Evolutionary conservation across 805 yeast genomes (phyloP), one percentile per base, ranked within the genome.

Genomic region (Teunomyces lycoperdinae): DNA sequence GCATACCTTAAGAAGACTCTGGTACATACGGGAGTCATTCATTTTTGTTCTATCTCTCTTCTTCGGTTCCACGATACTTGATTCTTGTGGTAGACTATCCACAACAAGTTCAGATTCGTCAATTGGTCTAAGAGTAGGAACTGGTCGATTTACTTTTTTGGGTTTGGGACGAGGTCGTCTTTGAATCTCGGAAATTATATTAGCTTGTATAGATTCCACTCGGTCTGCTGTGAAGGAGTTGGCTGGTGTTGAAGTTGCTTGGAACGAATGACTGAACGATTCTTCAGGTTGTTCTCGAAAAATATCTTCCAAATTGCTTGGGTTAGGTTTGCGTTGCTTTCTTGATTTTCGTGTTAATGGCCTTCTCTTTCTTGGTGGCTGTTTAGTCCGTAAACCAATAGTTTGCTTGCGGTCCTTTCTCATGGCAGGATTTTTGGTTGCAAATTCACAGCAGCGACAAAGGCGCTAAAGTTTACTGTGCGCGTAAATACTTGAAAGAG

Each of bases 191-290:
- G 49, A 48, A 5, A 48, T 47, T 32, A 34, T 43, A 5, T 17
- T 20, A 9, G 45, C 48, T 33, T 43, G 43, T 11, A 48, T 24
- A 9, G 33, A 7, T 7, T 41, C 38, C 8, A 45, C 41, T 11
- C 26, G 11, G 30, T 20, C 26, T 20, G 41, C 41, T 2, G 43
- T 26, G 9, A 42, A 27, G 7, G 51, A 47, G 26, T 26, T 47
- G 7, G 33, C 16, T 10, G 54, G 57, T 4, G 57, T 53, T 3
- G 57, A 53, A 6, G 57, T 53, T 2, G 57, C 57, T 17, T 46
- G 48, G 39, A 53, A 53, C 6, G 48, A 41, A 8, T 16, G 9
- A 2, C 44, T n/a, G 4, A 30, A 28, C 9, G 17, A 29, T 16
- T 26, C 26, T 3, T 13, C 30, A 5, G 20, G 33, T 11, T 20